phyloP scores from a whole-genome alignment of 2,329 filamentous ascomycete species.

The Phaeosphaeria sp. region DNA sequence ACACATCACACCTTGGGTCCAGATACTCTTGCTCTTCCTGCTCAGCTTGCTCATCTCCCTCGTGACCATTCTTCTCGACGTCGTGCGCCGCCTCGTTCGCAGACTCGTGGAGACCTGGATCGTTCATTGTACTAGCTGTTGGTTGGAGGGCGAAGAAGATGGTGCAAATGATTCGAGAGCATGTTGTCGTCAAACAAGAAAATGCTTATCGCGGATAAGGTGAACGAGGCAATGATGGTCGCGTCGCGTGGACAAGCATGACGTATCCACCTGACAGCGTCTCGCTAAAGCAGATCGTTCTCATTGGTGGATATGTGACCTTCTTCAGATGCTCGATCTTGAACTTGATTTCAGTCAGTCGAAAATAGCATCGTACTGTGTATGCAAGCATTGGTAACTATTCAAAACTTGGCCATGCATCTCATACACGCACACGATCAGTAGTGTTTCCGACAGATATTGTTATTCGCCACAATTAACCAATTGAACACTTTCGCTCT shows the following conservation, averaged over 20 bases:
- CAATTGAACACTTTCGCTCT: not conserved
- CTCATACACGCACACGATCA: not conserved
- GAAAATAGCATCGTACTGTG: not conserved
- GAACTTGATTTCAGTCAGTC: not conserved
- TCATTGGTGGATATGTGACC: not conserved
- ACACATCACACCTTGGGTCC: conserved; percentile 49
- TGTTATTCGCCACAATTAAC: not conserved
- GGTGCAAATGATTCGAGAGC: not conserved
- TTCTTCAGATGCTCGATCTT: not conserved
- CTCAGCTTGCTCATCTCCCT: conserved; percentile 43
- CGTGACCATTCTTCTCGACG: conserved; percentile 48
- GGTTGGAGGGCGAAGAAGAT: not conserved
- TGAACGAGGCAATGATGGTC: not conserved
- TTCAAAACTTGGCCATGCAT: no score
- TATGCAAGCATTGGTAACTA: no score
- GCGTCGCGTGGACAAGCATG: conserved; percentile 2
- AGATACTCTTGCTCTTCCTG: conserved; percentile 52
- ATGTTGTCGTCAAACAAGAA: not conserved
- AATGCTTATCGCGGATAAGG: not conserved
- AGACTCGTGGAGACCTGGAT: conserved; percentile 61
- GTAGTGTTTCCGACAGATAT: not conserved
- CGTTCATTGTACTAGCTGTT: conserved; percentile 39
- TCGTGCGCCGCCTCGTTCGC: conserved; percentile 56
- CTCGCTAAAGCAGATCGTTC: not conserved
- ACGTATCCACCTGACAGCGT: not conserved